Conservation (phyloP, 2,329 filamentous ascomycete species). For the Trichoderma sp. region DNA sequence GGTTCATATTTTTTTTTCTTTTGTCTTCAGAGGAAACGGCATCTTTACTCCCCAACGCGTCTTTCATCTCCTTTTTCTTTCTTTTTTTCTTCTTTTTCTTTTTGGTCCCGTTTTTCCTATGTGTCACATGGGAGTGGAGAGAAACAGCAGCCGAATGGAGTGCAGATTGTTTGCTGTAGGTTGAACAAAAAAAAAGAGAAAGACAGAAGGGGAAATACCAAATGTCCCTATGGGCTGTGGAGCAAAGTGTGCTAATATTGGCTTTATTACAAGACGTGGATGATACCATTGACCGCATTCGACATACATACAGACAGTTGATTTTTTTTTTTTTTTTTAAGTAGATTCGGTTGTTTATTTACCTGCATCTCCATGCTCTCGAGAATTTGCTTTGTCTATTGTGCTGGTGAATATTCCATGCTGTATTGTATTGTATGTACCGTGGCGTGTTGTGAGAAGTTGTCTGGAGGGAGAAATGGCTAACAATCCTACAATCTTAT, state of each 20-base stretch:
- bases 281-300: conserved; percentile 42
- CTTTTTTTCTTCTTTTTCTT: conserved; percentile 12
- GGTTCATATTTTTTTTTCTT: conserved; percentile 22
- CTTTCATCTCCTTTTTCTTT: not conserved
- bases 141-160: conserved; percentile 9
- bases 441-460: not conserved
- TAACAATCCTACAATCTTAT: not conserved
- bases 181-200: not conserved
- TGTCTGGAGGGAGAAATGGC: not conserved
- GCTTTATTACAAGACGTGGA: conserved; percentile 36
- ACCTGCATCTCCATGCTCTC: conserved; percentile 9
- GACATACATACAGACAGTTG: conserved; percentile 22
- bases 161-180: conserved; percentile 4
- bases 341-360: conserved; percentile 14
- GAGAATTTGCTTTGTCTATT: not conserved
- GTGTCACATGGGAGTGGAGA: conserved; percentile 11
- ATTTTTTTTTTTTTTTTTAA: conserved; percentile 10
- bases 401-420: not conserved
- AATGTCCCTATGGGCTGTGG: not conserved
- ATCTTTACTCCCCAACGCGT: not conserved
- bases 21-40: conserved; percentile 13
- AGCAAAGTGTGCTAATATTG: conserved; percentile 25
- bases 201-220: conserved; percentile 9
- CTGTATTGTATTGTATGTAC: not conserved
- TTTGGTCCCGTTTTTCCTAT: conserved; percentile 16